Percentiles rank a stretch among this genome's conserved stretches.
These are phyloP conservation scores for Aspergillus novoparasiticus DNA, from an alignment of 2,329 filamentous ascomycete genomes.

Conservation along the genomic window DNA sequence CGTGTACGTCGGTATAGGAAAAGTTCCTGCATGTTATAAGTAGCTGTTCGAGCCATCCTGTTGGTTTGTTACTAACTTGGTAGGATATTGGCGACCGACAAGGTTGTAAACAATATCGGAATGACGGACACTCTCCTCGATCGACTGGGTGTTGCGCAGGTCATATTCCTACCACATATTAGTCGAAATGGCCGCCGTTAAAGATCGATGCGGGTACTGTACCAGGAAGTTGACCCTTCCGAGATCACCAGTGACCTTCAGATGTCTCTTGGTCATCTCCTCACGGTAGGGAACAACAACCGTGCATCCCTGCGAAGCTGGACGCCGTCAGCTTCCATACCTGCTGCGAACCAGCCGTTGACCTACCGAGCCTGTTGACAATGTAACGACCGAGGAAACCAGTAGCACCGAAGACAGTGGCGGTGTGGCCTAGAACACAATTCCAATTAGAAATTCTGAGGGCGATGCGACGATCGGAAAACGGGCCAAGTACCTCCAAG, in stretches of 20 bases:
- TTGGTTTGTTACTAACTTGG: constrained; percentile 67
- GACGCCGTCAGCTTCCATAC: constrained; percentile 39
- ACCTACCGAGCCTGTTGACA: constrained; percentile 84
- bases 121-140: constrained; percentile 94
- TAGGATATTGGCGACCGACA: constrained; percentile 90
- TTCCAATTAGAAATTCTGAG: constrained; percentile 29
- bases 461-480: constrained; percentile 19
- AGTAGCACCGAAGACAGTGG: constrained; percentile 96
- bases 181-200: constrained; percentile 14
- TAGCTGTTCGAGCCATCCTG: constrained; percentile 3
- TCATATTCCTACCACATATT: constrained; percentile 76
- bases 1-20: constrained; percentile 84
- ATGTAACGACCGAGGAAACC: constrained; percentile 96
- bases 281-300: constrained; percentile 93
- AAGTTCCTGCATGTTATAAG: constrained; percentile 75
- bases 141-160: constrained; percentile 88
- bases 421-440: constrained; percentile 74
- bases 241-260: constrained; percentile 94
- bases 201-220: constrained; percentile 17
- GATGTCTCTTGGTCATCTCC: constrained; percentile 95
- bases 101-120: constrained; percentile 98
- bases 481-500: constrained; percentile 69
- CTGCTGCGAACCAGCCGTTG: neutral
- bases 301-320: constrained; percentile 89
- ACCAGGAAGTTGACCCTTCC: constrained; percentile 87